Base-by-base conservation (phyloP, 148 eudicot genomes). In the Dysphania ambrosioides region DNA sequence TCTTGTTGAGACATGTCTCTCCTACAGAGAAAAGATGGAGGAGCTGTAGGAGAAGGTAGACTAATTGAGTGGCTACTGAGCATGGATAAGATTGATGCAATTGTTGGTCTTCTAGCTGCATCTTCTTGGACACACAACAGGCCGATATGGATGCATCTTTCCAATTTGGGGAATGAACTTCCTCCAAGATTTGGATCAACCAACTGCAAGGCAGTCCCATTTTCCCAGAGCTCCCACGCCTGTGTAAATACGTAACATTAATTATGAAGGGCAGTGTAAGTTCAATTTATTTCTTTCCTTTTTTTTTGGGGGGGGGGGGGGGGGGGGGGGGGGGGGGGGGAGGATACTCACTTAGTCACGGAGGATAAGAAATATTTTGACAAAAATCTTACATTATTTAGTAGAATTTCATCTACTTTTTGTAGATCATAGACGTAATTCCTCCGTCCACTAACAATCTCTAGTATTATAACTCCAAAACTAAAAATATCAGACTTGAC, bases 401-500 rank as follows among this genome's bases (percentile, higher is more conserved):
- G 70, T 23, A 79, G 70, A 65, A 49, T 74, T 42, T 74, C 78
- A 19, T 51, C 74, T 30, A 34, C 64, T 0, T 9, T 10, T 1
- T 79, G 61, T 49, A 38, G 77, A 29, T 58, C 34, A 24, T 38
- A 49, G 6, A 76, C 44, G 35, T 29, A 49, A 68, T 34, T 79
- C 34, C 41, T 62, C 8, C 3, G 30, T 57, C 90, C 88, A 59
- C 82, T 86, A 51, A 87, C 78, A 42, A 91, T 83, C 72, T 91
- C 97, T 66, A 91, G 82, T 72, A 89, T 83, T 67, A 91, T 79
- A 41, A 91, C 86, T 21, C 93, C 91, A 30, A 57, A 85, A 70
- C 91, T 89, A 42, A 82, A 91, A 38, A 85, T 85, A 79, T 89
- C 93, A 0, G 90, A 88, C 79, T 91, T 91, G 79, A 85, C 93